These are phyloP conservation scores for Hysterangium stoloniferum DNA, from an alignment of 768 basidiomycete species.

Conservation along the genomic window DNA sequence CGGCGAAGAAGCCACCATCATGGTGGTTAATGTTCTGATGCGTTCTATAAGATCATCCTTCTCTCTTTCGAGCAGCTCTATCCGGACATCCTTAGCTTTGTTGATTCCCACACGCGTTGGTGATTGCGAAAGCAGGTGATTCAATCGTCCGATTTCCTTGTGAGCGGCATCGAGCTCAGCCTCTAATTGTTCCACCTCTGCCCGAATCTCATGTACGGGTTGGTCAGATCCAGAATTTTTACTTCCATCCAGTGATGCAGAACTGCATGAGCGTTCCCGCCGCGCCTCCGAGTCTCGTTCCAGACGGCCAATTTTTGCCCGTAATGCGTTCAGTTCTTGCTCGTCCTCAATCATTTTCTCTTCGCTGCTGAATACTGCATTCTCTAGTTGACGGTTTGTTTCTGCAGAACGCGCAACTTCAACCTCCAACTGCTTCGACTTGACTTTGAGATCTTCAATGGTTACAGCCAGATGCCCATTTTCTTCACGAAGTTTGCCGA, in stretches of 20 bases:
- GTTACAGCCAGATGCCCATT: conserved; percentile 36
- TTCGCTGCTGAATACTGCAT: conserved; percentile 69
- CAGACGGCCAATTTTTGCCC: conserved; percentile 7
- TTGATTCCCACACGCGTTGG: conserved; percentile 73
- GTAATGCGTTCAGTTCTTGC: conserved; percentile 11
- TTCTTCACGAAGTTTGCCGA: conserved; percentile 39
- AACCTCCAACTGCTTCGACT: conserved; percentile 42
- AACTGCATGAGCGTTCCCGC: background rate
- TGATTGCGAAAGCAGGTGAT: conserved; percentile 59
- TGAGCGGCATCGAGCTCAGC: conserved; percentile 71
- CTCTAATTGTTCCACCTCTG: conserved; percentile 60
- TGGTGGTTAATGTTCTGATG: conserved; percentile 49
- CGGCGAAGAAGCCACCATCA: conserved; percentile 51
- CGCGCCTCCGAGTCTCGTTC: conserved; percentile 4
- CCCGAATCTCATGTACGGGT: conserved; percentile 43
- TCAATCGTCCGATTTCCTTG: conserved; percentile 64
- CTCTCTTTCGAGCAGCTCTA: conserved; percentile 69
- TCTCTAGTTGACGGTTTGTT: conserved; percentile 60
- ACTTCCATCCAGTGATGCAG: conserved; percentile 35
- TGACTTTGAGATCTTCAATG: conserved; percentile 41
- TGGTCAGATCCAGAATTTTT: conserved; percentile 26
- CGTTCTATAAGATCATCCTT: conserved; percentile 70
- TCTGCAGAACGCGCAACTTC: conserved; percentile 43
- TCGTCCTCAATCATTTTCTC: conserved; percentile 50
- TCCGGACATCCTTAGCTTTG: conserved; percentile 64